Conservation (phyloP, 2,329 filamentous ascomycete genomes). For the Penicillium sp. region DNA sequence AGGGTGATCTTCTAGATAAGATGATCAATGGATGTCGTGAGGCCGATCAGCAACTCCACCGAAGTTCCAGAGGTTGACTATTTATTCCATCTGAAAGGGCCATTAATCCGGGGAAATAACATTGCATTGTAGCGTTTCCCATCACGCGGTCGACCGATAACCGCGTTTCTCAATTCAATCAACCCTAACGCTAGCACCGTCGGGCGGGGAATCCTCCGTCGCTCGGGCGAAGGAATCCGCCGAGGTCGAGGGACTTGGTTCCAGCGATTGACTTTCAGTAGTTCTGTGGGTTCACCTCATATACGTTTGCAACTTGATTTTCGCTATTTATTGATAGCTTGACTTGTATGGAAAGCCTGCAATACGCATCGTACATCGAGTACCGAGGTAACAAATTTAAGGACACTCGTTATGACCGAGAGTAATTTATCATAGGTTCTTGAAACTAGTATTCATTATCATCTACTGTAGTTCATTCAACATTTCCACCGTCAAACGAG, state of each 20-base stretch:
- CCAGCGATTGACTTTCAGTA: no score
- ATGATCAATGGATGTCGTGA: not conserved
- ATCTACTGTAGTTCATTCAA: not conserved
- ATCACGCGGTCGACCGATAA: not conserved
- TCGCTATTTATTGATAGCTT: no score
- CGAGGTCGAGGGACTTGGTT: not conserved
- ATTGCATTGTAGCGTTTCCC: not conserved
- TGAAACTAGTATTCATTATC: not conserved
- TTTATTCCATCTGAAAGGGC: not conserved
- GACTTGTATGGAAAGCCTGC: no score
- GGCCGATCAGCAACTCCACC: not conserved
- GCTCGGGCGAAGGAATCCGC: conserved; percentile 4
- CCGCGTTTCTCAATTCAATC: not conserved
- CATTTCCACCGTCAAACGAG: not conserved
- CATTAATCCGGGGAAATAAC: not conserved
- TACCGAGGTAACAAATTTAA: no score
- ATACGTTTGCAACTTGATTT: no score
- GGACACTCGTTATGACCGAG: no score
- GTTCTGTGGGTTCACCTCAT: no score
- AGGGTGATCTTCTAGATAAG: not conserved
- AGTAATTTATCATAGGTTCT: no score
- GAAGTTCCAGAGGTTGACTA: not conserved
- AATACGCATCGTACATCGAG: no score
- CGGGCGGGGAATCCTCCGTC: conserved; percentile 6
- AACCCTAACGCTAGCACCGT: not conserved